Conservation (phyloP, 495 filamentous ascomycete genomes). For the Trichocladium antarcticum region DNA sequence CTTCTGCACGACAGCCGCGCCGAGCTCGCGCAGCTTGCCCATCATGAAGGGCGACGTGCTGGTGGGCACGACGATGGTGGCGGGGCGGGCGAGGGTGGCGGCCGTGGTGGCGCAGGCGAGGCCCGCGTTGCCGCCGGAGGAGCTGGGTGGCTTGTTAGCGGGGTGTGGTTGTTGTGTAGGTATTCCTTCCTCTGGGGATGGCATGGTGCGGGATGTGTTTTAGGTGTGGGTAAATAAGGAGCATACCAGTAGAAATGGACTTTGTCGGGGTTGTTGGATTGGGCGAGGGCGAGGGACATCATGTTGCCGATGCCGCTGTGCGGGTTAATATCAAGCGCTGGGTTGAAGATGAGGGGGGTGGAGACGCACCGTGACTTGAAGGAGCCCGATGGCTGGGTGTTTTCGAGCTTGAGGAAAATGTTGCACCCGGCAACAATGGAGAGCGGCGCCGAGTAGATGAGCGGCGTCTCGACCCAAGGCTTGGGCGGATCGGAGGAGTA, state of each 20-base stretch:
- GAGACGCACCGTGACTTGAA: conserved; percentile 68
- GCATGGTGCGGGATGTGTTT: background rate
- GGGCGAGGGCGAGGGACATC: conserved; percentile 43
- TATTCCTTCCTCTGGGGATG: background rate
- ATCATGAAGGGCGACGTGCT: conserved; percentile 61
- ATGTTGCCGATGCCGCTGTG: conserved; percentile 62
- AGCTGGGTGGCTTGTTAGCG: conserved; percentile 19
- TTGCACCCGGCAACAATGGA: conserved; percentile 63
- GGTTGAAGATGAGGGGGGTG: background rate
- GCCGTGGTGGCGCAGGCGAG: conserved; percentile 81
- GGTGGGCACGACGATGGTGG: conserved; percentile 72
- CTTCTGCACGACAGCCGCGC: conserved; percentile 55
- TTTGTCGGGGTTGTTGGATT: conserved; percentile 14
- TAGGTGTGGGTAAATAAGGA: background rate
- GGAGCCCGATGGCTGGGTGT: conserved; percentile 81
- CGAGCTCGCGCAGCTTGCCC: conserved; percentile 60
- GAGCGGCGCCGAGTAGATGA: conserved; percentile 55
- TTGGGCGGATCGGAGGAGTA: conserved; percentile 26
- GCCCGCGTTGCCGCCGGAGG: conserved; percentile 82
- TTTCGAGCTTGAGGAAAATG: conserved; percentile 89
- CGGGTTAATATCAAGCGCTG: background rate
- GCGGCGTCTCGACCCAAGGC: conserved; percentile 65
- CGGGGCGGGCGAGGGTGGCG: conserved; percentile 43
- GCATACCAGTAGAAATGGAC: conserved; percentile 65
- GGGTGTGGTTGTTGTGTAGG: background rate